Base-by-base conservation (phyloP, 805 yeast species). In the Debaryomyces maramus region DNA sequence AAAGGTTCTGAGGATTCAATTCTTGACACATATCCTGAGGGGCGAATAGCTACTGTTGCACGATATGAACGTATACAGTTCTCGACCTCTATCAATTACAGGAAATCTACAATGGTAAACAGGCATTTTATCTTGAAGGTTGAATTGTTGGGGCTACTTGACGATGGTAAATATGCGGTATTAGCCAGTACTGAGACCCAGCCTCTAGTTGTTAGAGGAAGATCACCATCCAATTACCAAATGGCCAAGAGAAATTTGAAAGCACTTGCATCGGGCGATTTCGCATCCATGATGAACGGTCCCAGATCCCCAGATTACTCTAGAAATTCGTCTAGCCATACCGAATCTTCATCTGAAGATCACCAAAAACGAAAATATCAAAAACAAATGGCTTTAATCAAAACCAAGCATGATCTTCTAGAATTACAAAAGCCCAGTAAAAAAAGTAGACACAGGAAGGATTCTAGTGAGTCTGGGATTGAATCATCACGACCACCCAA, bases 31-130 rank as follows among this genome's bases (percentile, higher is more conserved):
- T 81, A 81, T 51, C 83, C 85, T 0, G 48, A 55, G 6, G 72
- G 70, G 22, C 63, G 68, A 41, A 71, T 78, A 21, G 62, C 78
- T 6, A 73, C 72, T 40, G 87, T 80, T 5, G 87, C 85, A 3
- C 65, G 83, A 28, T 83, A 79, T 53, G 88, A 83, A 55, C 62
- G 89, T 45, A 75, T 83, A 35, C 88, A 83, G 50, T 83, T 83
- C 53, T 71, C 82, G 4, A 72, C 84, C 2, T 73, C 84, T 0
- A 72, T 74, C 15, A 71, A 68, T 42, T 59, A 69, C 36, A 53
- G 59, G 43, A 72, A 75, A 41, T 69, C 77, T 0, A 48, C 72
- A 1, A 61, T 72, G 39, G 70, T 59, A 19, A 67, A 63, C 41
- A 73, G 75, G 43, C 75, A 75, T 51, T 81, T 79, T 48, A 65